These are phyloP conservation scores for Staphylotrichum longicolle DNA, from an alignment of 495 filamentous ascomycete genomes.

Conservation along the genomic window DNA sequence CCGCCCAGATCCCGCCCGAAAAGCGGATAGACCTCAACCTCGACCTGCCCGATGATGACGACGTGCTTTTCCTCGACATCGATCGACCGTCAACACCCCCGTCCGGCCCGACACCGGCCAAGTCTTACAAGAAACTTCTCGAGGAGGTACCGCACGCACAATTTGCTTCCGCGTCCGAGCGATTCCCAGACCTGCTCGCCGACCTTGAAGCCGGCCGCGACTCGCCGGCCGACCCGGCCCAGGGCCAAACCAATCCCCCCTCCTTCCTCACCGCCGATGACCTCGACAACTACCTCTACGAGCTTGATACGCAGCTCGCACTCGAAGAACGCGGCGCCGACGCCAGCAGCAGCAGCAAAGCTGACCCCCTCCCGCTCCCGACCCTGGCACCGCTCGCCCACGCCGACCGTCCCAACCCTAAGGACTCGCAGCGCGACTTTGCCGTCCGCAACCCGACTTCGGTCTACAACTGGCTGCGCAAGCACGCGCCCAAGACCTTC, in stretches of 20 bases:
- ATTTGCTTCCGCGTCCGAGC: slow-evolving; percentile 40
- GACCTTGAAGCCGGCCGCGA: slow-evolving; percentile 43
- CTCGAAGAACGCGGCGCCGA: slow-evolving; percentile 28
- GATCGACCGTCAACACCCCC: slow-evolving; percentile 30
- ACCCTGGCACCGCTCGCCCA: slow-evolving; percentile 44
- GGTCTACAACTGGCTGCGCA: slow-evolving; percentile 87
- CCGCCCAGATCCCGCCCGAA: slow-evolving; percentile 66
- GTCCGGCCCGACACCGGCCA: slow-evolving; percentile 31
- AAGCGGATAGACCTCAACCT: slow-evolving; percentile 63
- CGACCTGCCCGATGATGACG: slow-evolving; percentile 57
- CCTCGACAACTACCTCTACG: slow-evolving; percentile 74
- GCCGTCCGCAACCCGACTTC: slow-evolving; percentile 74
- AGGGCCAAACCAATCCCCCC: slow-evolving; percentile 42
- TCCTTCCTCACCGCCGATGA: slow-evolving; percentile 71
- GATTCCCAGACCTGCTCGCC: slow-evolving; percentile 38
- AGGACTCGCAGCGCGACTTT: slow-evolving; percentile 50
- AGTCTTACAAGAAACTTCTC: slow-evolving; percentile 42
- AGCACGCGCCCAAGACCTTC: slow-evolving; percentile 78
- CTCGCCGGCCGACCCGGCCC: slow-evolving; percentile 36
- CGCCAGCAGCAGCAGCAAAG: not conserved
- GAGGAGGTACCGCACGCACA: slow-evolving; percentile 42
- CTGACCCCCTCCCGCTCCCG: slow-evolving; percentile 29
- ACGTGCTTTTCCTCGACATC: slow-evolving; percentile 33
- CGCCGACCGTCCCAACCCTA: slow-evolving; percentile 15
- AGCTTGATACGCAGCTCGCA: slow-evolving; percentile 65